These are phyloP conservation scores for Tricholoma furcatifolium DNA, from an alignment of 768 basidiomycete genomes.

Conservation along the genomic window DNA sequence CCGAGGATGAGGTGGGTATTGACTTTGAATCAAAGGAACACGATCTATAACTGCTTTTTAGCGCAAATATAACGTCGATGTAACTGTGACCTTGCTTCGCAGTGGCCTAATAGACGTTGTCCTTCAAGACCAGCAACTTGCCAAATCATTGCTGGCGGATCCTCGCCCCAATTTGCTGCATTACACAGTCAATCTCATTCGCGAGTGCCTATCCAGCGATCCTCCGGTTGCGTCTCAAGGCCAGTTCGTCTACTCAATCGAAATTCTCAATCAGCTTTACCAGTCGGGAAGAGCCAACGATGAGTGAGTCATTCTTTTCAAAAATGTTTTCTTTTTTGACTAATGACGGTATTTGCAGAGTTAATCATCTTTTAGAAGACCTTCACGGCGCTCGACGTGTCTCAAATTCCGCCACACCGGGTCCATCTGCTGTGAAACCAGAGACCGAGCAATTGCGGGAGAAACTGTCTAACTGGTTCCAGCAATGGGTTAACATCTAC, in stretches of 20 bases:
- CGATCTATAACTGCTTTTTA: constrained; percentile 28
- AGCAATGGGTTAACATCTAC: constrained; percentile 96
- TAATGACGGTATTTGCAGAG: constrained; percentile 39
- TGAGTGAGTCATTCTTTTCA: constrained; percentile 56
- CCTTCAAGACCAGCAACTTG: constrained; percentile 88
- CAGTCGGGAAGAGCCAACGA: constrained; percentile 81
- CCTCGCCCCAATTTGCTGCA: constrained; percentile 74
- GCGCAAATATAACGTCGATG: constrained; percentile 96
- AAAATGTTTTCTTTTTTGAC: not conserved
- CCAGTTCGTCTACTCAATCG: constrained; percentile 79
- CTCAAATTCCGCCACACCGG: constrained; percentile 35
- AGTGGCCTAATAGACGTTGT: constrained; percentile 75
- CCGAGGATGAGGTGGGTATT: constrained; percentile 85
- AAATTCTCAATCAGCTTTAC: constrained; percentile 73
- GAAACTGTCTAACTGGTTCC: constrained; percentile 78
- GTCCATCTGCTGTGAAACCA: constrained; percentile 49
- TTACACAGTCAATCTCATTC: constrained; percentile 81
- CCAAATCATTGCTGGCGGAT: constrained; percentile 79
- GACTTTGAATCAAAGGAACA: constrained; percentile 1
- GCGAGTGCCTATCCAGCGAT: constrained; percentile 82
- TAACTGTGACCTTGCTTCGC: constrained; percentile 85
- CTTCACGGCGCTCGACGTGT: constrained; percentile 65
- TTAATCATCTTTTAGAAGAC: constrained; percentile 75
- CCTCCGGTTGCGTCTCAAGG: constrained; percentile 77
- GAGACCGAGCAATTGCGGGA: constrained; percentile 76